phyloP scores from a whole-genome alignment of 805 yeast genomes.

The Wickerhamomyces bovis region DNA sequence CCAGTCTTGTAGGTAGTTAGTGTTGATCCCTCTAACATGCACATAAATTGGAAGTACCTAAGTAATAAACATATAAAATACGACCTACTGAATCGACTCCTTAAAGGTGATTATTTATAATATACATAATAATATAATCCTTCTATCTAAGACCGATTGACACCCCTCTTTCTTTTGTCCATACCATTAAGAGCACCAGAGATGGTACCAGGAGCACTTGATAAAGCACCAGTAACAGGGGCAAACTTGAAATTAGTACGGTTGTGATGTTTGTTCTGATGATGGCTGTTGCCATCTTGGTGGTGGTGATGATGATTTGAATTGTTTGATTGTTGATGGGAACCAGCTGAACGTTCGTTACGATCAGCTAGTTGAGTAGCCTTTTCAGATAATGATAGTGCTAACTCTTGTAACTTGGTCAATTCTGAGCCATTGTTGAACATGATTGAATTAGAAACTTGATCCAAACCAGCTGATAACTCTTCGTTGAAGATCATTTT shows the following conservation, averaged over 20 bases:
- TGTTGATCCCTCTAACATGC: too few species aligned
- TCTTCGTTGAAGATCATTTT: slow-evolving; percentile 77
- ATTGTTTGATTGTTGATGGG: slow-evolving; percentile 36
- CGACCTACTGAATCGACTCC: neutral
- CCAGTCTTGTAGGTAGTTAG: too few species aligned
- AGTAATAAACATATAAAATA: too few species aligned
- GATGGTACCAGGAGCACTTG: slow-evolving; percentile 28
- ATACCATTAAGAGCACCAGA: slow-evolving; percentile 33
- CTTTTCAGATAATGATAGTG: slow-evolving; percentile 78
- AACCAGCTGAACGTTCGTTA: slow-evolving; percentile 77
- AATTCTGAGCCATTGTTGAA: slow-evolving; percentile 76
- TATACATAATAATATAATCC: neutral
- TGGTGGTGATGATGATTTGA: slow-evolving; percentile 16
- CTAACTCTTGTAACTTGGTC: slow-evolving; percentile 81
- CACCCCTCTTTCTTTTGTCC: slow-evolving; percentile 27
- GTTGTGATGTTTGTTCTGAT: slow-evolving; percentile 24
- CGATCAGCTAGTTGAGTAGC: slow-evolving; percentile 72
- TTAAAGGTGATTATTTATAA: neutral
- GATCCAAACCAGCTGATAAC: slow-evolving; percentile 68
- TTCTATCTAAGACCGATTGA: slow-evolving; percentile 15
- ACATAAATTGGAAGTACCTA: neutral
- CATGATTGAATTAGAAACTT: slow-evolving; percentile 52
- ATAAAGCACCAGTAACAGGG: slow-evolving; percentile 29
- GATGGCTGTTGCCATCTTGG: slow-evolving; percentile 13
- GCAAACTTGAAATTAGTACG: slow-evolving; percentile 26